Base-by-base conservation (phyloP, 495 filamentous ascomycete genomes). In the Neurospora sp. region DNA sequence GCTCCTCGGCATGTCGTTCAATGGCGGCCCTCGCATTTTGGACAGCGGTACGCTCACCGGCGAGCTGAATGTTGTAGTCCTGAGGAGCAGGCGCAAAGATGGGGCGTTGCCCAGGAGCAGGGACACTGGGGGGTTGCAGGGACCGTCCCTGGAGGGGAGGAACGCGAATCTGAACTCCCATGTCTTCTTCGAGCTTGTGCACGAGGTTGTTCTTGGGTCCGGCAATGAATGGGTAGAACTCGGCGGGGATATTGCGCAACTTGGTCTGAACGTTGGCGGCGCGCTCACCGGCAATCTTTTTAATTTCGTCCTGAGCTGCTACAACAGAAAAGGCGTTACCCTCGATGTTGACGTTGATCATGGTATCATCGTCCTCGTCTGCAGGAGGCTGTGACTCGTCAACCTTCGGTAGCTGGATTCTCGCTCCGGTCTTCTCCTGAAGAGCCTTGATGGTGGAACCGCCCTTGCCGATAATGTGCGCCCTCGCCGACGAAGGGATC, bases 171-270 rank as follows among this genome's bases (percentile, higher is more conserved):
- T 91, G 90, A 21, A 96, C 83, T 71, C 90, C 89, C 34, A 82
- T 82, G 59, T 84, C 78, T 37, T 83, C 80, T 81, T 97, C 92
- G 43, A 97, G 86, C 43, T 87, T 87, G 48, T 88, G 86, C 74
- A 92, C 82, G 66, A 87, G 84, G 39, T 84, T 83, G 78, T 93
- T 92, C 78, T 94, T 89, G 17, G 92, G 88, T 34, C 94, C 94
- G 34, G 92, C 91, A 80, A 99, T 92, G 85, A 98, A 98, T 17
- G 95, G 96, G 82, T 94, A 99, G 80, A 93, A 96, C 79, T 97
- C 93, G 24, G 94, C 90, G 3, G 94, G 95, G 73, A 98, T 91
- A 19, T 91, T 87, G 80, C 90, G 91, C 74, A 99, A 80, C 42
- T 90, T 89, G 39, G 93, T 81, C 81, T 86, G 95, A 78, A 95